Base-by-base conservation (phyloP, 2,329 filamentous ascomycete genomes). In the Ascochyta lentis region DNA sequence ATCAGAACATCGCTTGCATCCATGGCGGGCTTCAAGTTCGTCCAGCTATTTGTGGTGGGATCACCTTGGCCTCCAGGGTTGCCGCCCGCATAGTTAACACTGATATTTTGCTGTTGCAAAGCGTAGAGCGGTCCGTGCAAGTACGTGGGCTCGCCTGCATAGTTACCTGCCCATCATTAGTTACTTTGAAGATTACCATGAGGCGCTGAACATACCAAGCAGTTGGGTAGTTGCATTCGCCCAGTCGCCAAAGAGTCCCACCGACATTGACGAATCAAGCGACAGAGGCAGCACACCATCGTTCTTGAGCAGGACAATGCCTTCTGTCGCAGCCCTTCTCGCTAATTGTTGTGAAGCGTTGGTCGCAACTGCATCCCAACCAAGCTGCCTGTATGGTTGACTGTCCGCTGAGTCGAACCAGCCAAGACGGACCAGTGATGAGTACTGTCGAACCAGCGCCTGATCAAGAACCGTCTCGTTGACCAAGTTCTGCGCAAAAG, bases 211-310 rank as follows among this genome's bases (percentile, higher is more conserved):
- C 42, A 2, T 42, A 54, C 86, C 86, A 44, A 84, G 82, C 76
- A 89, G 79, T 59, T 85, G 79, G 3, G 73, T 75, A 2, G 60
- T 65, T 2, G 83, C 81, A 53, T 85, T 84, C 1, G 83, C 84
- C 79, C 84, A 88, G 37, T 79, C 79, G 0, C 86, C 86, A 42
- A 88, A 77, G n/a, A 88, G 71, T 1, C 84, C 85, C 4, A 88
- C 72, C 2, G 71, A 78, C n/a, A 67, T 73, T 23, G 75, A 77
- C 2, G 67, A 73, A 16, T 63, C 68, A 1, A 77, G 61, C 6
- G 64, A 49, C 3, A 84, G 66, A 0, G 83, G 83, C 1, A 85
- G 67, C 0, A 72, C 70, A 31, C 83, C 80, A 56, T 85, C 83
- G 27, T 72, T 72, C 70, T 85, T 85, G 9, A 85, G 71, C 45